Evolutionary conservation across 352 stramenopile genomes (phyloP).

Genomic region (Globisporangium solare): DNA sequence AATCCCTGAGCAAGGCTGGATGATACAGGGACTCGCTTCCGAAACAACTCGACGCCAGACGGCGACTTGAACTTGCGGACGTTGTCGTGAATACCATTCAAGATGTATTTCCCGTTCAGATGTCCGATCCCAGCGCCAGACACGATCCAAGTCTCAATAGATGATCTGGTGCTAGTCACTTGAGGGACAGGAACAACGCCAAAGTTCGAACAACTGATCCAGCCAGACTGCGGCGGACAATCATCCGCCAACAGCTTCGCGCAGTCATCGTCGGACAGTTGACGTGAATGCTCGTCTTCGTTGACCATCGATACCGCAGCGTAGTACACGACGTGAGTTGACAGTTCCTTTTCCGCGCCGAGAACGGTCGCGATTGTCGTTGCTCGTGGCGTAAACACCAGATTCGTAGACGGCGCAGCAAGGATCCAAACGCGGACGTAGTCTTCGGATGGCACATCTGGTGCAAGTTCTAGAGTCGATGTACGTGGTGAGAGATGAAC

Average conservation of each 20-base stretch:
- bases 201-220: conserved; percentile 51
- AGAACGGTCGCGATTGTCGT: conserved; percentile 22
- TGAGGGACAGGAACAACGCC: conserved; percentile 31
- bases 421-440: conserved; percentile 48
- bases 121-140: conserved; percentile 40
- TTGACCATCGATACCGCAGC: conserved; percentile 33
- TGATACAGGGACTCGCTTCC: conserved; percentile 44
- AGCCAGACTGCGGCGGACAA: conserved; percentile 36
- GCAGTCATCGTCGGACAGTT: conserved; percentile 15
- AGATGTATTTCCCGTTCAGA: conserved; percentile 66
- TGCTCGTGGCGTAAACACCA: conserved; percentile 50
- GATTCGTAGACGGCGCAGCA: conserved; percentile 31
- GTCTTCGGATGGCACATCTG: conserved; percentile 11
- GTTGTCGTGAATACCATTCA: conserved; percentile 45
- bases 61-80: conserved; percentile 59
- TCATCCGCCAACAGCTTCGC: conserved; percentile 13
- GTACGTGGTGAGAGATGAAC: conserved; percentile 5
- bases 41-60: conserved; percentile 64
- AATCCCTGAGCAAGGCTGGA: conserved; percentile 44
- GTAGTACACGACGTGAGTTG: conserved; percentile 66
- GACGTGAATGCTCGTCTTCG: background rate
- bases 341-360: conserved; percentile 51
- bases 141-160: conserved; percentile 60
- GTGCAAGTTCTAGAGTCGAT: background rate
- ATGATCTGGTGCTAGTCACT: conserved; percentile 31